Base-by-base conservation (phyloP, 768 basidiomycete species). In the Clavulina sp. region DNA sequence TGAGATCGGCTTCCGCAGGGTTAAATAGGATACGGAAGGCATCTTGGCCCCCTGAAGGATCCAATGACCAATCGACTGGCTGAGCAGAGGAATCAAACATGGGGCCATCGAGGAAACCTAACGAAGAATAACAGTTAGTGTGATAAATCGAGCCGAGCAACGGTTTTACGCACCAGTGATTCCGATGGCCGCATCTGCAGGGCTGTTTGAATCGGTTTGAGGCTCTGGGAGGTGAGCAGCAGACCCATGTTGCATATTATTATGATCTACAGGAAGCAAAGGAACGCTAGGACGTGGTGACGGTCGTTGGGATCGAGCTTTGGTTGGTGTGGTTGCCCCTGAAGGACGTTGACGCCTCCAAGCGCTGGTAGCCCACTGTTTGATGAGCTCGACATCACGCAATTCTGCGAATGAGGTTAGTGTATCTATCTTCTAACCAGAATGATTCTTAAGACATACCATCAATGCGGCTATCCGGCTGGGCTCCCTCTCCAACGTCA, bases 371-470 rank as follows among this genome's bases (percentile, higher is more conserved):
- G 57, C 57, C 54, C 57, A 56, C 48, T 57, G 57, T 21, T 52
- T 57, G 24, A 55, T 57, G 33, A 57, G 55, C 28, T 57, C 57
- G 48, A 56, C 55, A 33, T 56, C 57, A n/a, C 57, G 55, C 26
- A 52, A 50, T 24, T 56, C 55, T 56, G 32, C 9, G n/a, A n/a
- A 31, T 18, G n/a, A 54, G 18, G 19, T 34, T 23, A 3, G 24
- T 41, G 34, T 36, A 28, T 24, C 9, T 34, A n/a, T 18, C 40
- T 26, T 21, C 18, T 5, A 7, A 13, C 13, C 36, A 38, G 36
- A 38, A 23, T 19, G 23, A n/a, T 7, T n/a, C 31, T 16, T 18
- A 16, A 7, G 29, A 56, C 55, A 19, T 50, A 57, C 54, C 55
- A 23, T 51, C 53, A 31, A 57, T 38, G 18, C 54, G 56, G 34